A percentile compares a stretch with the other conserved stretches of the same genome.
These are phyloP conservation scores for Ophiorrhiza pumila DNA, from an alignment of 257 asterid genomes.

Conservation along the genomic window DNA sequence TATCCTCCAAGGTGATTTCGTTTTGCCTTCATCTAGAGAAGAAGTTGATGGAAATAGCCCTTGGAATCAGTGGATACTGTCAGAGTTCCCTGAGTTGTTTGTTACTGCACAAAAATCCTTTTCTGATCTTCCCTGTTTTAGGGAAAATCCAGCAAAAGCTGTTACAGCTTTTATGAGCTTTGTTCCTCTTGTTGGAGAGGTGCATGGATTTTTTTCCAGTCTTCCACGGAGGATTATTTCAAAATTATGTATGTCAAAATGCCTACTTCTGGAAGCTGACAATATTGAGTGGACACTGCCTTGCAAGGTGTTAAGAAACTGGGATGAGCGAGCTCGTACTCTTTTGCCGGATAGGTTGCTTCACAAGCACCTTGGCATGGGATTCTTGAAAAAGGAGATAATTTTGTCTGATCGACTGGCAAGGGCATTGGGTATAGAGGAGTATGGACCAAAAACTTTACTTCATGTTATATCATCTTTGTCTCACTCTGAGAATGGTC, in stretches of 20 bases:
- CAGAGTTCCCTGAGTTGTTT: conserved; percentile 83
- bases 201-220: conserved; percentile 84
- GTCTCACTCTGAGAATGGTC: conserved; percentile 50
- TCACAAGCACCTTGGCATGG: conserved; percentile 81
- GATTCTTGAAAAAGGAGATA: conserved; percentile 73
- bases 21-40: conserved; percentile 96
- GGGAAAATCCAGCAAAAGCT: conserved; percentile 62
- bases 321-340: conserved; percentile 69
- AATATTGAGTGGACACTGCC: conserved; percentile 80
- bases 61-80: conserved; percentile 95
- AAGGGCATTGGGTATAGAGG: conserved; percentile 80
- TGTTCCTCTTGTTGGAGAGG: conserved; percentile 86
- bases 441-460: conserved; percentile 72
- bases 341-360: conserved; percentile 70
- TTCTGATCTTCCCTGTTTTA: conserved; percentile 82
- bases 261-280: conserved; percentile 69
- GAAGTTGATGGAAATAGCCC: conserved; percentile 94
- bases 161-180: conserved; percentile 79
- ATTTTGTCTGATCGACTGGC: conserved; percentile 79
- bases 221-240: conserved; percentile 79
- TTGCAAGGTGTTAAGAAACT: conserved; percentile 79
- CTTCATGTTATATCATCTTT: conserved; percentile 55
- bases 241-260: conserved; percentile 72
- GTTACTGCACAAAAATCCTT: conserved; percentile 67
- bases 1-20: conserved; percentile 95